phyloP scores from a whole-genome alignment of 2,329 filamentous ascomycete genomes.

The Arachnomyces sp. region DNA sequence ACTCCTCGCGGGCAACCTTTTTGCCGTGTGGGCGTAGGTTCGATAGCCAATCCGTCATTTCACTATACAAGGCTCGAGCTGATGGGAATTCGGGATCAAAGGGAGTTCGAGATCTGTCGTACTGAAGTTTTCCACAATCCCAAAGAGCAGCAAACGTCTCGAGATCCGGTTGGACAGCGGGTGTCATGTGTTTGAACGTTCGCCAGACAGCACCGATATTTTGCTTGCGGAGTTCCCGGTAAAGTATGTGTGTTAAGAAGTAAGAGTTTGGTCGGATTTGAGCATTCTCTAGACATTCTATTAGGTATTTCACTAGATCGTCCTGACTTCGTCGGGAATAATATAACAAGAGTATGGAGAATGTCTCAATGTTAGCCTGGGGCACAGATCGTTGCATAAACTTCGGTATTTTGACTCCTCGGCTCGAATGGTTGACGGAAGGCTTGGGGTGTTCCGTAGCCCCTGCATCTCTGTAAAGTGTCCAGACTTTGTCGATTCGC shows the following conservation, averaged over 20 bases:
- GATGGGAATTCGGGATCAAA: constrained; percentile 41
- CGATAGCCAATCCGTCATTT: constrained; percentile 43
- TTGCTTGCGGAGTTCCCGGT: constrained; percentile 56
- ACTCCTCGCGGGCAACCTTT: constrained; percentile 26
- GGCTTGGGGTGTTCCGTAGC: constrained; percentile 19
- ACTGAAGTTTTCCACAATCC: constrained; percentile 44
- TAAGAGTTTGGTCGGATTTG: constrained; percentile 62
- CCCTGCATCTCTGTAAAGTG: constrained; percentile 20
- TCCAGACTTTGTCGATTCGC: constrained; percentile 56
- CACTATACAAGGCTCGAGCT: constrained; percentile 38
- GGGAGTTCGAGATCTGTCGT: constrained; percentile 40
- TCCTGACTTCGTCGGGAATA: constrained; percentile 59
- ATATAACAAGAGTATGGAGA: constrained; percentile 64
- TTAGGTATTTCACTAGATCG: constrained; percentile 52
- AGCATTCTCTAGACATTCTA: constrained; percentile 54
- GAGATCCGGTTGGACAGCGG: constrained; percentile 53
- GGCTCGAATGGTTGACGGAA: constrained; percentile 19
- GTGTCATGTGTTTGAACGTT: constrained; percentile 50
- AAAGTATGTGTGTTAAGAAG: constrained; percentile 73
- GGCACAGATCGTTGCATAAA: constrained; percentile 40
- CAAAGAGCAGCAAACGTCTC: constrained; percentile 64
- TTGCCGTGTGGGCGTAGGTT: constrained; percentile 23
- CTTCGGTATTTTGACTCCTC: constrained; percentile 24
- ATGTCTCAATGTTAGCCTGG: constrained; percentile 67
- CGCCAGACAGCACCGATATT: constrained; percentile 47